Conservation (phyloP, 805 yeast species). For the Kodamaea restingae region DNA sequence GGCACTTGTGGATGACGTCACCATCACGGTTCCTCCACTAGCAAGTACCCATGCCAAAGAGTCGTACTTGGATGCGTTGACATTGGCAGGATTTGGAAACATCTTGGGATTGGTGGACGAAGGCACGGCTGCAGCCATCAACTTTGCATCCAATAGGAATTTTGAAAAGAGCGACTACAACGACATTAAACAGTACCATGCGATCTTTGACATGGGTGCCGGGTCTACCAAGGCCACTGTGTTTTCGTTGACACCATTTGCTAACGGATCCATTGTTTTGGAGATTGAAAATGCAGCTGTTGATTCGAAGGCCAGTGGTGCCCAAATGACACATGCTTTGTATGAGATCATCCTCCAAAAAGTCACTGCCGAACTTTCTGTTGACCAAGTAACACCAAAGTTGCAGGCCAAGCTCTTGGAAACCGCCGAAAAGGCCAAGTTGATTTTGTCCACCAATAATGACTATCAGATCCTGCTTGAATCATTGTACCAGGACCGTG, state of each 20-base stretch:
- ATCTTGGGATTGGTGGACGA: constrained; percentile 76
- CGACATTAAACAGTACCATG: constrained; percentile 48
- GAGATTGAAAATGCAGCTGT: constrained; percentile 71
- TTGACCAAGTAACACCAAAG: constrained; percentile 47
- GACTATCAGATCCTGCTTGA: constrained; percentile 80
- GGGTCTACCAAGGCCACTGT: constrained; percentile 86
- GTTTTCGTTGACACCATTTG: constrained; percentile 53
- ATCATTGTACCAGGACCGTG: constrained; percentile 66
- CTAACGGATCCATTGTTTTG: constrained; percentile 41
- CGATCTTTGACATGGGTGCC: constrained; percentile 89
- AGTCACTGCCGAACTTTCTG: constrained; percentile 43
- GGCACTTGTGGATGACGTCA: constrained; percentile 57
- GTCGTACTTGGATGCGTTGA: constrained; percentile 69
- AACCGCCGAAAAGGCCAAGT: constrained; percentile 85
- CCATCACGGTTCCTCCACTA: constrained; percentile 73
- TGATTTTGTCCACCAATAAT: constrained; percentile 78
- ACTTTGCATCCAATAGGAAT: constrained; percentile 60
- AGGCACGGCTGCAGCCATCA: constrained; percentile 87
- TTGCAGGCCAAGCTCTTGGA: constrained; percentile 71
- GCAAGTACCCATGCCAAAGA: constrained; percentile 61
- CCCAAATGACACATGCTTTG: constrained; percentile 61
- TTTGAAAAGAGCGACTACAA: constrained; percentile 31
- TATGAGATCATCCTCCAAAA: constrained; percentile 57
- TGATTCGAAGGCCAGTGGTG: constrained; percentile 72
- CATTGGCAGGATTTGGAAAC: constrained; percentile 57